Evolutionary conservation across 768 basidiomycete species (phyloP).

Genomic region (Calvatia gigantea): DNA sequence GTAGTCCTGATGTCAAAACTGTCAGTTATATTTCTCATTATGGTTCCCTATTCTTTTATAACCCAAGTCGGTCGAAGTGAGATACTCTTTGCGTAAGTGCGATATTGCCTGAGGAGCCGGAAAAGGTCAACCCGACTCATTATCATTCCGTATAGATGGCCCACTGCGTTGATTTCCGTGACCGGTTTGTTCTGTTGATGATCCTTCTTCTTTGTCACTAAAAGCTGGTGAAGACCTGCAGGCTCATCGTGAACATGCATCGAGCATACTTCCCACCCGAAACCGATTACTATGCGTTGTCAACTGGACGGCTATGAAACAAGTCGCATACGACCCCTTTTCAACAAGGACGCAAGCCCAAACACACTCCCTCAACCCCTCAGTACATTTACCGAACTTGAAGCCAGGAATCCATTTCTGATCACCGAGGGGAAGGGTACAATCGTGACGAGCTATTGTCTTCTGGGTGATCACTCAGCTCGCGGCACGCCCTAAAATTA

Average conservation of each 20-base stretch:
- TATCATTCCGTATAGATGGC: background rate
- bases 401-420: too few species aligned
- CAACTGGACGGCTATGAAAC: too few species aligned
- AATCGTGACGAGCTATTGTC: too few species aligned
- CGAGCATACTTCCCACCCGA: background rate
- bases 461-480: too few species aligned
- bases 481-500: too few species aligned
- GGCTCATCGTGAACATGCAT: slow-evolving; percentile 11
- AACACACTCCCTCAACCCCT: too few species aligned
- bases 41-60: background rate
- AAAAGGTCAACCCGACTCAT: background rate
- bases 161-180: background rate
- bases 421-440: too few species aligned
- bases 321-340: too few species aligned
- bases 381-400: too few species aligned
- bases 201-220: background rate
- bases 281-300: background rate
- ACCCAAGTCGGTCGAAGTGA: background rate
- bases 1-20: background rate
- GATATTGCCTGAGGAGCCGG: background rate
- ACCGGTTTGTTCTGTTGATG: background rate
- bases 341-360: too few species aligned
- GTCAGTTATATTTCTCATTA: background rate
- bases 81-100: background rate
- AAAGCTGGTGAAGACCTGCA: slow-evolving; percentile 1